phyloP scores from a whole-genome alignment of 1,284 basidiomycete species.

The Ganoderma sinense region DNA sequence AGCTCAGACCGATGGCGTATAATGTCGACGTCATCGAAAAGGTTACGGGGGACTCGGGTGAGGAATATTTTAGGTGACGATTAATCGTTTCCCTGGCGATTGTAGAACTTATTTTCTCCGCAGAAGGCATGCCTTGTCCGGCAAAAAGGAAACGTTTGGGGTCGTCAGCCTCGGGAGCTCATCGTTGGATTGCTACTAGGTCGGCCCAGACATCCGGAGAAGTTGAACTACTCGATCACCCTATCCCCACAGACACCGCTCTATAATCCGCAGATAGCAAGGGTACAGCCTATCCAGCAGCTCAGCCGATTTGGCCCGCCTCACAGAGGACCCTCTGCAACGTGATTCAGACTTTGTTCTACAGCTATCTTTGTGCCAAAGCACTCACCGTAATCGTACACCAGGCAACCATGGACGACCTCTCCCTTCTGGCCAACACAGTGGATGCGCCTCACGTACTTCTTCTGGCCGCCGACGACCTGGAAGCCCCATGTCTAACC shows the following conservation, averaged over 20 bases:
- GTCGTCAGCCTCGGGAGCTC: background rate
- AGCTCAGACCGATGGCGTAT: no score
- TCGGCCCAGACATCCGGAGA: background rate
- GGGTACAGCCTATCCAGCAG: background rate
- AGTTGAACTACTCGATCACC: background rate
- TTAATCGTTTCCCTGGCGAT: background rate
- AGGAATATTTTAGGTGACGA: background rate
- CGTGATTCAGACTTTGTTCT: background rate
- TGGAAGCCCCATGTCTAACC: conserved; percentile 73
- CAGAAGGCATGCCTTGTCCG: background rate
- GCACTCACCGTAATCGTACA: conserved; percentile 64
- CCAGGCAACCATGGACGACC: conserved; percentile 57
- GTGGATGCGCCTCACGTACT: conserved; percentile 62
- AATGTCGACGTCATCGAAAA: background rate
- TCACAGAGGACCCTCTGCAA: background rate
- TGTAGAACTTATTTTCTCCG: background rate
- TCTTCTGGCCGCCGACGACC: conserved; percentile 59
- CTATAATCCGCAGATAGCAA: background rate
- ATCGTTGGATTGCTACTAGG: background rate
- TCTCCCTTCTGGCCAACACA: conserved; percentile 63
- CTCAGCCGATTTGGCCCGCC: background rate
- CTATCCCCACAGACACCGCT: background rate
- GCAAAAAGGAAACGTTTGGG: background rate
- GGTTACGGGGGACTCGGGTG: background rate
- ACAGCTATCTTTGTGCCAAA: background rate